Base-by-base conservation (phyloP, 1,284 basidiomycete species). In the Cutaneotrichosporon sp. region DNA sequence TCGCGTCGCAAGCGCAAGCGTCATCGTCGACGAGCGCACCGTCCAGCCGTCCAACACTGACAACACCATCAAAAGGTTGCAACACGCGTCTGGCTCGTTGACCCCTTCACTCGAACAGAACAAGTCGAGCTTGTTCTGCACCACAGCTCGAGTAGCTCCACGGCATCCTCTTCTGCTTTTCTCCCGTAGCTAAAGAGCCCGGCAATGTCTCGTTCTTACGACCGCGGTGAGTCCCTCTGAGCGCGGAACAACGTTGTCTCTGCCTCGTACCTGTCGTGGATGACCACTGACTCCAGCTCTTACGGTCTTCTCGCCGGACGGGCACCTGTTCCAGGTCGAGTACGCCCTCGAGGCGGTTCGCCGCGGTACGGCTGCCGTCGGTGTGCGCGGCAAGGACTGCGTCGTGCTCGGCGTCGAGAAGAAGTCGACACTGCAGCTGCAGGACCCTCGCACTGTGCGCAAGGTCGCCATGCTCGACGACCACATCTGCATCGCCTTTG, bases 381-480 rank as follows among this genome's bases (percentile, higher is more conserved):
- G 96, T 48, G 90, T 98, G 30, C 84, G 91, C 58, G 96, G 96
- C 60, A 87, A 89, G 71, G 86, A 93, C 66, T 88, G 93, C 34
- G 96, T 97, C 4, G 91, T 98, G 4, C 81, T 99, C 22, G 96
- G 94, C 50, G 96, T 98, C 18, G 96, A 99, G 81, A 98, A 98
- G 85, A 98, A 97, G 77, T 92, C 90, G 0, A 85, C 97, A 15
- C 80, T 97, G 22, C 96, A 99, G 76, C 82, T 99, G 8, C 96
- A 99, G 80, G 96, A 99, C 77, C 89, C 96, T 10, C 82, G 96
- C 52, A 98, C 96, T 2, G 92, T 98, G 15, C 82, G 94, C 55
- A 99, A 99, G 76, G 94, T 97, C 13, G 96, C 90, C 58, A 94
- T 97, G 90, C 79, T 99, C 40, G 96, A 99, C 69, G 94, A 98